Percentiles rank a stretch among this genome's conserved stretches.
Evolutionary conservation across 176 grass and related monocot genomes (phyloP).

Genomic region (Aegilops tauschii): DNA sequence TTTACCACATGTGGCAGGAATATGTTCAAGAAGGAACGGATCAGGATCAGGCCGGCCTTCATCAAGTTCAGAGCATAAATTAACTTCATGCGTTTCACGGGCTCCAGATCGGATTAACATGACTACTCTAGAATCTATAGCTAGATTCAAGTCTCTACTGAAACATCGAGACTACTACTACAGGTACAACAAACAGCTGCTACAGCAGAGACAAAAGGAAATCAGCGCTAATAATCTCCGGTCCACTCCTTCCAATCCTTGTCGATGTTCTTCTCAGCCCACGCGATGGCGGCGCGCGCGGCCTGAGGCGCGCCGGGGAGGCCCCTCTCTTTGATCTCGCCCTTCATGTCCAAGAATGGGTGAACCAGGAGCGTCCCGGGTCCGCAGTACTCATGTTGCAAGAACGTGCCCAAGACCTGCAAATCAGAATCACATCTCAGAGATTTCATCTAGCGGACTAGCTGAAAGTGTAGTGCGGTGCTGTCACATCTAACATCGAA

Average conservation of each 20-base stretch:
- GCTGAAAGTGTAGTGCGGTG: neutral
- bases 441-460: neutral
- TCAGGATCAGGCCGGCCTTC: neutral
- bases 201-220: neutral
- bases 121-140: conserved; percentile 6
- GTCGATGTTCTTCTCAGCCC: conserved; percentile 84
- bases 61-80: neutral
- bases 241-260: conserved; percentile 87
- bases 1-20: conserved; percentile 7
- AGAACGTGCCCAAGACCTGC: conserved; percentile 63
- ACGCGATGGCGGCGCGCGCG: conserved; percentile 63
- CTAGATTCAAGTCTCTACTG: conserved; percentile 1
- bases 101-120: neutral
- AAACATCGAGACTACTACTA: conserved; percentile 14
- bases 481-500: neutral
- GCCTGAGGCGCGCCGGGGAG: conserved; percentile 69
- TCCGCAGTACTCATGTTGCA: conserved; percentile 67
- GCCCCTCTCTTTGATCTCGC: conserved; percentile 55
- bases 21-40: neutral
- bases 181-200: neutral
- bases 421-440: conserved; percentile 12
- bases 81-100: neutral
- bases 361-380: conserved; percentile 79
- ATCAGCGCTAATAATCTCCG: conserved; percentile 40
- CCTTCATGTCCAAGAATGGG: conserved; percentile 85